Percentiles rank a stretch among this genome's conserved stretches.
phyloP scores from a whole-genome alignment of 352 stramenopile species.

The Globisporangium sylvaticum region DNA sequence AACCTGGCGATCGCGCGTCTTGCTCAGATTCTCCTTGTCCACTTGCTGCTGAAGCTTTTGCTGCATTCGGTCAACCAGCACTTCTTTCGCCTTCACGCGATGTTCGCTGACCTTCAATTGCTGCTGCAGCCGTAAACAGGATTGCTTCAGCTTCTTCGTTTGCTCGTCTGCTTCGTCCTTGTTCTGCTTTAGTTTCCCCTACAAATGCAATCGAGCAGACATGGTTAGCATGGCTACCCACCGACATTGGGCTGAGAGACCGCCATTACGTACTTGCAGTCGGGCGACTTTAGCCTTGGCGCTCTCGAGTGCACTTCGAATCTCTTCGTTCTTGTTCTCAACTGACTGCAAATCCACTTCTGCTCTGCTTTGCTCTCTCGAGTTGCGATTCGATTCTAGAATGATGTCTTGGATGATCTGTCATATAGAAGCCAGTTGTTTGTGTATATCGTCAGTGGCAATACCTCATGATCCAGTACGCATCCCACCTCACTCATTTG shows the following conservation, averaged over 20 bases:
- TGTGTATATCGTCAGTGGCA: background rate
- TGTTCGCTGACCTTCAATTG: constrained; percentile 87
- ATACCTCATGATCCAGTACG: background rate
- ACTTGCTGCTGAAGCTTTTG: constrained; percentile 77
- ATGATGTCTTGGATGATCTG: constrained; percentile 80
- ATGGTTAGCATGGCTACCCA: too few species aligned
- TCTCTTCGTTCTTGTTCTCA: constrained; percentile 52
- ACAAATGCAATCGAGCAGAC: background rate
- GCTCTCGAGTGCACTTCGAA: constrained; percentile 36
- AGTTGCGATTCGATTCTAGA: constrained; percentile 59
- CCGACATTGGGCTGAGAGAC: background rate
- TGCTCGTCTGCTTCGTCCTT: constrained; percentile 44
- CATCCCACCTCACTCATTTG: background rate
- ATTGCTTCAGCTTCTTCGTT: constrained; percentile 56
- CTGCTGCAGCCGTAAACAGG: constrained; percentile 66
- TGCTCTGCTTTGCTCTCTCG: constrained; percentile 40
- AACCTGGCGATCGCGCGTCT: constrained; percentile 44
- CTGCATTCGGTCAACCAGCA: constrained; percentile 76
- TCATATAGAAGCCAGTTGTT: background rate
- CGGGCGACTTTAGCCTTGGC: constrained; percentile 50
- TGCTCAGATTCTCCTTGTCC: constrained; percentile 66
- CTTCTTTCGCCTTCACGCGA: constrained; percentile 83
- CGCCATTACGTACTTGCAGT: constrained; percentile 37
- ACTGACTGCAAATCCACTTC: constrained; percentile 40
- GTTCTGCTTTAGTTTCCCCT: constrained; percentile 47